These are phyloP conservation scores for Xerocomus spinulosus DNA, from an alignment of 768 basidiomycete species.

Conservation along the genomic window DNA sequence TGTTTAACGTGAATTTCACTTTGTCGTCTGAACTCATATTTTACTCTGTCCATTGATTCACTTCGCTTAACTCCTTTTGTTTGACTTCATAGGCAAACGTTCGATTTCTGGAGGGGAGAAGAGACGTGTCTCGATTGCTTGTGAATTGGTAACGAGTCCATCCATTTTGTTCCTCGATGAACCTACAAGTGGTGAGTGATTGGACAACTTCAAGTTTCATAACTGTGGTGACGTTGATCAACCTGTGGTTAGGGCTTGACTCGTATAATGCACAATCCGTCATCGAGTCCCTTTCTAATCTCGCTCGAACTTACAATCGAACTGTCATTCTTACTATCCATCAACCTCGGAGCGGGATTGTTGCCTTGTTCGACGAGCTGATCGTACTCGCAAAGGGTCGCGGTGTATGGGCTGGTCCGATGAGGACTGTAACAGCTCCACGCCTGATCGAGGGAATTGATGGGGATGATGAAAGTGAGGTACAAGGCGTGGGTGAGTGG, in stretches of 20 bases:
- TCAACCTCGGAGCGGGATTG: constrained; percentile 96
- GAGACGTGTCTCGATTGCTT: constrained; percentile 93
- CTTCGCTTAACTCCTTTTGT: not conserved
- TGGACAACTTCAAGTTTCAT: not conserved
- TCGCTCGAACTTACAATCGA: constrained; percentile 85
- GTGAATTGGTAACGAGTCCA: constrained; percentile 95
- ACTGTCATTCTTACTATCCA: constrained; percentile 98
- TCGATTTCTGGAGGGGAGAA: constrained; percentile 98
- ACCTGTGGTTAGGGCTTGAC: constrained; percentile 62
- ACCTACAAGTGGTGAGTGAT: constrained; percentile 80
- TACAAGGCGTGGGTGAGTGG: constrained; percentile 46
- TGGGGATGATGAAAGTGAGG: constrained; percentile 11
- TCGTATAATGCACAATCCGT: constrained; percentile 96
- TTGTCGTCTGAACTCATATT: not conserved
- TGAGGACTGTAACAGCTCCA: constrained; percentile 13
- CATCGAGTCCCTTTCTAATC: constrained; percentile 78
- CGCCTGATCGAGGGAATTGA: constrained; percentile 6
- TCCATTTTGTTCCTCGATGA: constrained; percentile 96
- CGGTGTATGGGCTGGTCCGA: constrained; percentile 31
- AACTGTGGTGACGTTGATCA: constrained; percentile 1
- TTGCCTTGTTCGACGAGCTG: constrained; percentile 90
- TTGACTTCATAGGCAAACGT: constrained; percentile 53
- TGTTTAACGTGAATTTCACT: constrained; percentile 1
- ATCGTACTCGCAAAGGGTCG: constrained; percentile 83
- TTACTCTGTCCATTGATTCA: not conserved